Evolutionary conservation across 257 asterid genomes (phyloP).

Genomic region (Nyctanthes arbortristis): DNA sequence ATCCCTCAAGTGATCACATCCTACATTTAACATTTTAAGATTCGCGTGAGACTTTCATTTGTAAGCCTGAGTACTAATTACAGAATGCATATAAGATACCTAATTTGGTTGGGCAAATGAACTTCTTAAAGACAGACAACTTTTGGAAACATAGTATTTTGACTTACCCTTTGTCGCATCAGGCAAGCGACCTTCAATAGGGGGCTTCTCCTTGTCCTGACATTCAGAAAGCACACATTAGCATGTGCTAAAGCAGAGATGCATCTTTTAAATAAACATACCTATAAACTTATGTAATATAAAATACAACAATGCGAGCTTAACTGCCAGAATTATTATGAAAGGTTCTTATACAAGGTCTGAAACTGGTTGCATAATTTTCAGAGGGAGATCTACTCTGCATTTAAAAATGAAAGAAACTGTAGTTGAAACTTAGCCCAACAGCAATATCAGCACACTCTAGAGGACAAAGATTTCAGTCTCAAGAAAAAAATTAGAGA

Average conservation of each 20-base stretch:
- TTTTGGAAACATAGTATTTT: background rate
- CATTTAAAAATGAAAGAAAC: background rate
- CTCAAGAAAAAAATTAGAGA: background rate
- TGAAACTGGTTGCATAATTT: background rate
- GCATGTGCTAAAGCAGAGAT: background rate
- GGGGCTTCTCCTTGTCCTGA: conserved; percentile 76
- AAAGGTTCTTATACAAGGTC: background rate
- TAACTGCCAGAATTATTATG: too few species aligned
- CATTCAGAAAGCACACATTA: background rate
- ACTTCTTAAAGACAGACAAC: background rate
- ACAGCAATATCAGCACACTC: background rate
- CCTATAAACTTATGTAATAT: background rate
- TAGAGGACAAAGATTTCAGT: background rate
- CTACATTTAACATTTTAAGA: conserved; percentile 37
- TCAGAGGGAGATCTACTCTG: background rate
- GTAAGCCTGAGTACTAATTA: background rate
- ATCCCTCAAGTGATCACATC: conserved; percentile 80
- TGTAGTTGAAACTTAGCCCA: background rate
- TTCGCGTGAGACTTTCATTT: background rate
- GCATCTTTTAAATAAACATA: background rate
- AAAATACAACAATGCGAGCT: too few species aligned
- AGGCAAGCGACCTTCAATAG: conserved; percentile 83
- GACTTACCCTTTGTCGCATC: conserved; percentile 80
- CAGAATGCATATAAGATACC: too few species aligned
- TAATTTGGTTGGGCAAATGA: too few species aligned